Conservation (phyloP, 23 red algal species). For the Porphyridium purpureum region DNA sequence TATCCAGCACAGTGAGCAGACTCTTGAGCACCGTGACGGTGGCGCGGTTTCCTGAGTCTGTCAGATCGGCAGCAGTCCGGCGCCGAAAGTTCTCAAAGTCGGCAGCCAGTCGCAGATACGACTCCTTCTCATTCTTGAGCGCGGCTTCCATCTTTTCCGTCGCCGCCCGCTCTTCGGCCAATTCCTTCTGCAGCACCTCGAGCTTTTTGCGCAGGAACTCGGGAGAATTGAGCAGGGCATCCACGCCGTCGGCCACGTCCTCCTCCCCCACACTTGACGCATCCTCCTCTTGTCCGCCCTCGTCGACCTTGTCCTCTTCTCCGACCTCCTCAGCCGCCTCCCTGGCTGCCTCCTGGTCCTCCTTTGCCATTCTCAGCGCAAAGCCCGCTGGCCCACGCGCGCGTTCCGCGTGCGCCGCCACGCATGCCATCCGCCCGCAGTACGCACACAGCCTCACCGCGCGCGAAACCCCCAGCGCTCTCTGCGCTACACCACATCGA, state of each 20-base stretch:
- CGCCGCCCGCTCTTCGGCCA: conserved; percentile 15
- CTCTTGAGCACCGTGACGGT: conserved; percentile 45
- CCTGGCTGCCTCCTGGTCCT: too few species aligned
- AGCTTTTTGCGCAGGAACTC: conserved; percentile 62
- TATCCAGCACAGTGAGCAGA: conserved; percentile 63
- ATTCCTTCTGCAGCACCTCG: conserved; percentile 37
- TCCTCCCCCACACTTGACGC: conserved; percentile 5
- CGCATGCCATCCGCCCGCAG: too few species aligned
- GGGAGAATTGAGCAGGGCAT: conserved; percentile 75
- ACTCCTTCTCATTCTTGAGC: conserved; percentile 44
- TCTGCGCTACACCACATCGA: too few species aligned
- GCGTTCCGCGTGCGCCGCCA: too few species aligned
- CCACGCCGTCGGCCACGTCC: conserved; percentile 9
- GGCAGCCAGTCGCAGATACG: conserved; percentile 66
- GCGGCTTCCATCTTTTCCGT: conserved; percentile 9
- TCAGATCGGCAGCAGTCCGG: conserved; percentile 45
- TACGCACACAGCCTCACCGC: too few species aligned
- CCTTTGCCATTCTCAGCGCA: too few species aligned
- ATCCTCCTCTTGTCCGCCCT: conserved; percentile 7
- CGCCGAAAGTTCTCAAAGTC: conserved; percentile 94
- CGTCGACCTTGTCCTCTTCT: not conserved
- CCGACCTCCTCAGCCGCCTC: not conserved
- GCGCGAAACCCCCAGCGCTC: too few species aligned
- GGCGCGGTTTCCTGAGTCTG: conserved; percentile 16
- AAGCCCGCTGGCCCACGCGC: too few species aligned